Base-by-base conservation (phyloP, 2,329 filamentous ascomycete species). In the Alternaria sp. region DNA sequence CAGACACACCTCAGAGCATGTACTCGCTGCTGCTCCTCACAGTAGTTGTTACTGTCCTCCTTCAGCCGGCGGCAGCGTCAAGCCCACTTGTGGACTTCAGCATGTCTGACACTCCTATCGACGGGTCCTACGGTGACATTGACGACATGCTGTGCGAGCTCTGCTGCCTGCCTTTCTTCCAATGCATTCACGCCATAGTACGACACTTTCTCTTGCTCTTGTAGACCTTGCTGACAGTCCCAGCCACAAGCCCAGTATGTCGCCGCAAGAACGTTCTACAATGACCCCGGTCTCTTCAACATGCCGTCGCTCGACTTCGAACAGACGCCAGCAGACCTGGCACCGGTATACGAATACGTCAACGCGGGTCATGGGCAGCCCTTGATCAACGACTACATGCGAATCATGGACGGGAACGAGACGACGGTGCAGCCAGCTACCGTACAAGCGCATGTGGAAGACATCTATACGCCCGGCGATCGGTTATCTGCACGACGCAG, bases 401-500 rank as follows among this genome's bases (percentile, higher is more conserved):
- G 47, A 24, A 43, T 28, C 46, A 63, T 77, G 1, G 62, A 77
- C 22, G 58, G 60, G 7, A 65, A 77, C 30, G 69, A 66, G n/a
- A 78, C 76, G 1, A 71, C 58, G 1, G 62, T 78, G 7, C 68
- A 67, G 44, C 54, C 63, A 16, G 61, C 34, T 52, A 77, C 75
- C 5, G 63, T 78, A 1, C 65, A 70, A 38, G 62, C 54, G 7
- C 69, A 75, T 44, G 52, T 76, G 39, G 65, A 73, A 16, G 70
- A 67, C 39, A 74, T 61, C 36, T 78, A 78, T 47, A 68, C 63
- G 9, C 68, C 69, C 30, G 75, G 75, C 4, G 72, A 77, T 58
- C 68, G 74, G 9, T 52, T 64, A n/a, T 14, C 32, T 36, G 32
- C 32, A 51, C 54, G 24, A 24, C 54, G 41, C 38, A 44, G 22